These are phyloP conservation scores for Neonectria ditissima DNA, from an alignment of 2,329 filamentous ascomycete genomes.

Conservation along the genomic window DNA sequence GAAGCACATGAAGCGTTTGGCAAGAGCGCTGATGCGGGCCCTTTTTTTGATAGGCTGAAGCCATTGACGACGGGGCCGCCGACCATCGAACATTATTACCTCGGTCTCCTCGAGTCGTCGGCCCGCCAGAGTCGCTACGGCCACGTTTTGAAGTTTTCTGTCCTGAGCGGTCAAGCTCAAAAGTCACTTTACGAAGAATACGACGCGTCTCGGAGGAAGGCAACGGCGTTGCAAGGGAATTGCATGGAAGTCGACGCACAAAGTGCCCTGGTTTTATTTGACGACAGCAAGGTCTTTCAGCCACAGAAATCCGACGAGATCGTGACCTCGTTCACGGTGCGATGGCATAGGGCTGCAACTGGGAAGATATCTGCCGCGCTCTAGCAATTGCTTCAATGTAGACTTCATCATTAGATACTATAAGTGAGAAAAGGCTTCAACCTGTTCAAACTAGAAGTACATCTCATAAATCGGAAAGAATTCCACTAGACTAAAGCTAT, in stretches of 20 bases:
- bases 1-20: constrained; percentile 15
- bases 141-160: constrained; percentile 8
- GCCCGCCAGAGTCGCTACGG: background rate
- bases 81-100: constrained; percentile 5
- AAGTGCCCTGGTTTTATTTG: background rate
- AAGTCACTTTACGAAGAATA: background rate
- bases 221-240: background rate
- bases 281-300: background rate
- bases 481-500: constrained; percentile 16
- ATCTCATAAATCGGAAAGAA: too few relatives aligned
- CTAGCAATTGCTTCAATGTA: too few relatives aligned
- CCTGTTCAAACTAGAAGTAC: background rate
- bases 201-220: background rate
- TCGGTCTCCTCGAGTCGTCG: background rate
- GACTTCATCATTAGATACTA: too few relatives aligned
- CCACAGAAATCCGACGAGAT: background rate
- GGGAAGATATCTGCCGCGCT: constrained; percentile 1
- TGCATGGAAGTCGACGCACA: background rate
- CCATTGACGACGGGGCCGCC: constrained; percentile 6
- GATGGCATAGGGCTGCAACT: constrained; percentile 5
- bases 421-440: background rate
- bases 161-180: background rate
- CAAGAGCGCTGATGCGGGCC: constrained; percentile 5
- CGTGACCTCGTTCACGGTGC: background rate
- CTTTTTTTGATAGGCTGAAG: constrained; percentile 6